Evolutionary conservation across 2,329 filamentous ascomycete genomes (phyloP).

Genomic region (Talaromyces sp.): DNA sequence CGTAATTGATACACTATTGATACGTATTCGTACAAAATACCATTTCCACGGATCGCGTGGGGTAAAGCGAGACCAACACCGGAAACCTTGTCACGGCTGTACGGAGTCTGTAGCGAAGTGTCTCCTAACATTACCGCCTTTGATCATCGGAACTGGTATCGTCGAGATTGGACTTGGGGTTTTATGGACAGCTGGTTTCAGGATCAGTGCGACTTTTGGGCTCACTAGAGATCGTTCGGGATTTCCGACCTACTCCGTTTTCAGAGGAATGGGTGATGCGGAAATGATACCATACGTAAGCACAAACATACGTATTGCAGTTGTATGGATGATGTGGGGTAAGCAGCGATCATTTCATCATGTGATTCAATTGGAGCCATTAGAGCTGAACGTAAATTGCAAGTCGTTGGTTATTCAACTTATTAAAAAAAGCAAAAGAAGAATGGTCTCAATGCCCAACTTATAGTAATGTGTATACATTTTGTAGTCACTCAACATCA

Average conservation of each 20-base stretch:
- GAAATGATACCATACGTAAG: neutral
- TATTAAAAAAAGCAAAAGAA: neutral
- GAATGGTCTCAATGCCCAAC: neutral
- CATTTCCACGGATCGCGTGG: conserved; percentile 1
- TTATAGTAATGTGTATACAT: neutral
- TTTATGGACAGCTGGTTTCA: neutral
- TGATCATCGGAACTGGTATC: neutral
- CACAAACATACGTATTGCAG: no score
- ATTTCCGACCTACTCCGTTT: conserved; percentile 4
- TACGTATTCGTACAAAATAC: neutral
- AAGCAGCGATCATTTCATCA: conserved; percentile 1
- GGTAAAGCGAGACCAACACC: neutral
- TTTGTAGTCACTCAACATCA: neutral
- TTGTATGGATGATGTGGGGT: neutral
- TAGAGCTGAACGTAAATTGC: no score
- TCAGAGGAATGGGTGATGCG: neutral
- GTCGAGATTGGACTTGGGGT: neutral
- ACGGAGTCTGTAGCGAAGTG: neutral
- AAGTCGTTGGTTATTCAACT: no score
- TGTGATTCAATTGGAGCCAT: neutral
- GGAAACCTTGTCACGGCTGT: neutral
- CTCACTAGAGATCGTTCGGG: neutral
- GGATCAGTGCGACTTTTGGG: neutral
- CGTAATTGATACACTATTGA: no score
- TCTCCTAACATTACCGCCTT: neutral